Base-by-base conservation (phyloP, 2,329 filamentous ascomycete species). In the Aspergillus arachidicola region DNA sequence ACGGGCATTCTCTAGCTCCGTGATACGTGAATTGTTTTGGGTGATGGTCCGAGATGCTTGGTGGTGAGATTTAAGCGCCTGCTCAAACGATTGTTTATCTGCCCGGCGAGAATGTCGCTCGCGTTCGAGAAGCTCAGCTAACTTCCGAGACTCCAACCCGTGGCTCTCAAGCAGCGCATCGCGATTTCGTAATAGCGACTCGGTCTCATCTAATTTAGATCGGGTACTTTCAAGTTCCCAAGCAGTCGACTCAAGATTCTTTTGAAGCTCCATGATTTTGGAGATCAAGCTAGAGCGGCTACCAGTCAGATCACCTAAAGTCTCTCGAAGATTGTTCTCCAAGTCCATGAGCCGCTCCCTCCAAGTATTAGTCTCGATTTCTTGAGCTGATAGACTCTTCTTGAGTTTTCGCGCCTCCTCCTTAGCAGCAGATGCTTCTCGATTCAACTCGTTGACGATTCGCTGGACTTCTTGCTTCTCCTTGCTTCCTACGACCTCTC, bases 391-490 rank as follows among this genome's bases (percentile, higher is more conserved):
- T 54, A 98, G 83, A 70, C 83, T 93, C 84, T 96, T 95, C 73
- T 92, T 90, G 68, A 98, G 82, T 72, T 87, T 88, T 67, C 93
- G 86, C 30, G 89, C 87, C 73, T 98, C 95, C 66, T 98, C 95
- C 80, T 95, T 96, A 66, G 92, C 89, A 32, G 86, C 84, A 6
- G 90, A 90, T 28, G 89, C 87, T 77, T 98, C 94, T 46, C 89
- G 85, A 75, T 97, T 98, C 68, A 98, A 89, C 68, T 97, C 93
- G 73, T 96, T 94, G 73, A 98, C 88, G 67, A 96, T 88, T 77
- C 94, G 91, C 80, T 98, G 94, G 58, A 96, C 91, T 74, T 98
- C 94, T 74, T 96, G 91, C 81, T 98, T 97, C 80, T 97, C 94
- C 72, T 92, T 89, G 73, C 88, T 91, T 54, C 93, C 92, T 60